phyloP scores from a whole-genome alignment of 2,329 filamentous ascomycete genomes.

The Thielaviopsis euricoi region DNA sequence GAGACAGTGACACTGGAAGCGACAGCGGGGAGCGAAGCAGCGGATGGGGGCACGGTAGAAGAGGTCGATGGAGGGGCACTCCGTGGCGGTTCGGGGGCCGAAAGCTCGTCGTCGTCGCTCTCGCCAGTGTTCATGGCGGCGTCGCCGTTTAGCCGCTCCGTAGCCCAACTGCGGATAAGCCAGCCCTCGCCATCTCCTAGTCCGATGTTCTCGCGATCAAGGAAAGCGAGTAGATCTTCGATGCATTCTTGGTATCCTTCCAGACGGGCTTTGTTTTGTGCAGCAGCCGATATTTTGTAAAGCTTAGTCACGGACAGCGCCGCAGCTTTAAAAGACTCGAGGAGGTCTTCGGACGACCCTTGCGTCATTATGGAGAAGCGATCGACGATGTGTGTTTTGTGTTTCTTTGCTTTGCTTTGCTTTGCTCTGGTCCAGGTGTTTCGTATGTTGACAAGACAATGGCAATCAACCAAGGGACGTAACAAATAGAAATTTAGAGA shows the following conservation, averaged over 20 bases:
- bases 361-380: conserved; percentile 14
- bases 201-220: conserved; percentile 69
- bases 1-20: conserved; percentile 18
- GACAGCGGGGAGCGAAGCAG: conserved; percentile 15
- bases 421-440: neutral
- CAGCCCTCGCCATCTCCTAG: conserved; percentile 62
- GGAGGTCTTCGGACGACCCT: conserved; percentile 45
- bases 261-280: conserved; percentile 56
- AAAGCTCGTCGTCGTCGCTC: conserved; percentile 49
- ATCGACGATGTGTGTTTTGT: neutral
- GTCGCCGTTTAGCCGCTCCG: conserved; percentile 51
- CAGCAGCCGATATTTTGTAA: conserved; percentile 76
- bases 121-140: conserved; percentile 36
- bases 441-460: neutral
- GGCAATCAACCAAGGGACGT: neutral
- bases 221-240: conserved; percentile 70
- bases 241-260: conserved; percentile 90
- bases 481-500: too few relatives aligned
- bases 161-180: conserved; percentile 46
- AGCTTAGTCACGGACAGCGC: conserved; percentile 90
- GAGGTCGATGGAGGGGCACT: neutral
- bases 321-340: conserved; percentile 81
- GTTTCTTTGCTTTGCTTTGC: neutral
- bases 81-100: conserved; percentile 23
- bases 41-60: conserved; percentile 14